Evolutionary conservation across 116 monocot species (phyloP).

Genomic region (Phalaenopsis hybrid): DNA sequence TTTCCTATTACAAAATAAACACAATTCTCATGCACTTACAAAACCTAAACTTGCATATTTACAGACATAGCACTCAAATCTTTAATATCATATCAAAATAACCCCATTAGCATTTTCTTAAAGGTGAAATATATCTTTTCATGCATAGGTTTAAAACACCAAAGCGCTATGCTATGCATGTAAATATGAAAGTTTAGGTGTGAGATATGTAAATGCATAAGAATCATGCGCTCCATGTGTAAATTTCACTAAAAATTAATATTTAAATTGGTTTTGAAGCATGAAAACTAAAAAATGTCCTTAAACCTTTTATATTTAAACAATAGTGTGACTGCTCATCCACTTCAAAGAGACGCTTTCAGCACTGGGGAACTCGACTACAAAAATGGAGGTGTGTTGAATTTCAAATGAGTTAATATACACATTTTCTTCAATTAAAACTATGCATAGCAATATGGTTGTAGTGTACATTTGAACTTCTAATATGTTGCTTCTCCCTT

Average conservation of each 20-base stretch:
- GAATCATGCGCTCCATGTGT: no score
- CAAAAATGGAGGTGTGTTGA: slow-evolving; percentile 71
- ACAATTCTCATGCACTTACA: no score
- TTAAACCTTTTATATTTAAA: not conserved
- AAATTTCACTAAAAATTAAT: not conserved
- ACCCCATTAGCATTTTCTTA: no score
- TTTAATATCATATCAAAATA: no score
- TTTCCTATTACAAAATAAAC: not conserved
- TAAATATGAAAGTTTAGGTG: no score
- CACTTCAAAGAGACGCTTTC: slow-evolving; percentile 47
- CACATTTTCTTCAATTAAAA: not conserved
- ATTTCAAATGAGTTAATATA: not conserved
- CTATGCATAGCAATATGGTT: not conserved
- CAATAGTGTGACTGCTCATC: slow-evolving; percentile 73
- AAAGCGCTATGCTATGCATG: no score
- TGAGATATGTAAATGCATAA: no score
- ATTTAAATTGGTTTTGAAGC: not conserved
- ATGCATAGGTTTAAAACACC: no score
- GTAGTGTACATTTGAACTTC: not conserved
- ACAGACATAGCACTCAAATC: no score
- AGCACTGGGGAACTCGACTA: slow-evolving; percentile 79
- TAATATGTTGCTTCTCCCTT: no score
- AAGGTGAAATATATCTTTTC: no score
- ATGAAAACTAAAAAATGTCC: not conserved
- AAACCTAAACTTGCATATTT: no score